Base-by-base conservation (phyloP, 2,329 filamentous ascomycete species). In the Aspergillus tanneri region DNA sequence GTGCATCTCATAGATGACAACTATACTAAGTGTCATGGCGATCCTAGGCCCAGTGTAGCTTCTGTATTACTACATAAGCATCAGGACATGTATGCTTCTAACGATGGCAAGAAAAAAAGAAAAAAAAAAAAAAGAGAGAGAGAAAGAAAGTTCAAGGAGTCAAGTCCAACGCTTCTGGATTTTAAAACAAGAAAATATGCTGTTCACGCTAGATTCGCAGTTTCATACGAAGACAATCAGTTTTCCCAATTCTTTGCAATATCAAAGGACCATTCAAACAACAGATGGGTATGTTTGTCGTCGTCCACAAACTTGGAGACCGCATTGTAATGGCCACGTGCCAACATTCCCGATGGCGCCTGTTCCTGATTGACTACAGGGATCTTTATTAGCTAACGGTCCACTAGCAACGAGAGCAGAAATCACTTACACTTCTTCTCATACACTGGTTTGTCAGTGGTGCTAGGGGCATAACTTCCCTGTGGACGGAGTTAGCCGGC, bases 261-360 rank as follows among this genome's bases (percentile, higher is more conserved):
- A 67, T 96, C 88, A 65, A 99, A 97, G 53, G 86, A 84, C 93
- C 93, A 99, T 64, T 95, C 87, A 71, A 99, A 99, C 68, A 86
- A 80, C 55, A 99, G 79, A 73, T 99, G 91, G 56, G 81, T 85
- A 73, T 90, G 85, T 71, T 93, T 86, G 75, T 99, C 93, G 65
- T 99, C 93, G 68, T 99, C 93, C 54, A 96, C 82, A 70, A 99
- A 99, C 72, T 84, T 90, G 58, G 90, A 96, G 53, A 85, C 73
- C 55, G 91, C 91, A 52, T 87, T 87, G 80, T 99, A 99, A 73
- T 90, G 85, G 56, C 90, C 93, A 53, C 93, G 88, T 47, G 83
- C 86, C 46, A 97, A 75, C 84, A 97, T 92, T 62, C 92, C 92
- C 14, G 85, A 86, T 12, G 93, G 93, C 14, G 93, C 93, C 58